Base-by-base conservation (phyloP, 768 basidiomycete species). In the Suillus brevipes region DNA sequence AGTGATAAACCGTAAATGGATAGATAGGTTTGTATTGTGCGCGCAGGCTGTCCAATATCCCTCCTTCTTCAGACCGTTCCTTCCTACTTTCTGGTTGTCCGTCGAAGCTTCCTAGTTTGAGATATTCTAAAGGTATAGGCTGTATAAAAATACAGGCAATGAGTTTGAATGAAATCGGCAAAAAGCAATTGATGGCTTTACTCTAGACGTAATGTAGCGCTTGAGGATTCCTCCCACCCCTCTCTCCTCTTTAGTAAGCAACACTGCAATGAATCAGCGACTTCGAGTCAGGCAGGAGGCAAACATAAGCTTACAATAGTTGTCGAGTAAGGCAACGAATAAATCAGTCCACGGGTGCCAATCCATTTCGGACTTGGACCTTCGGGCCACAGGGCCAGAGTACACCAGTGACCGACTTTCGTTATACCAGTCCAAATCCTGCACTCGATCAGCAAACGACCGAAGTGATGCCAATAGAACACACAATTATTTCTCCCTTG, bases 391-490 rank as follows among this genome's bases (percentile, higher is more conserved):
- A 20, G 85, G 78, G 7, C 90, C 89, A 4, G 87, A 82, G 75
- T 91, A 82, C 4, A 92, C 80, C 55, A 96, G 72, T 28, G 89
- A 88, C 40, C 95, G 83, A 53, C 85, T 88, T 58, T 92, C 88
- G 66, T 90, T 86, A 66, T 89, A 88, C 34, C 93, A 78, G 69
- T 94, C 93, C 82, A 97, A 82, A 69, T 96, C 93, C 94, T 66
- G 42, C 28, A 58, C 28, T 25, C 43, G 28, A 45, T 71, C 49
- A 74, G 60, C 13, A 40, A 20, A 58, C 45, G 13, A 45, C 16
- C 1, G 1, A 40, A 37, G 66, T 62, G 16, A 8, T 40, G 50
- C 12, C 53, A 38, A 37, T 25, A n/a, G 28, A 4, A 77, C 88
- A 65, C 71, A 93, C 94, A 43, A 94, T 88, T 20, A 95, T 87